These are phyloP conservation scores for Cyberlindnera subsufficiens DNA, from an alignment of 805 yeast genomes.

Conservation along the genomic window DNA sequence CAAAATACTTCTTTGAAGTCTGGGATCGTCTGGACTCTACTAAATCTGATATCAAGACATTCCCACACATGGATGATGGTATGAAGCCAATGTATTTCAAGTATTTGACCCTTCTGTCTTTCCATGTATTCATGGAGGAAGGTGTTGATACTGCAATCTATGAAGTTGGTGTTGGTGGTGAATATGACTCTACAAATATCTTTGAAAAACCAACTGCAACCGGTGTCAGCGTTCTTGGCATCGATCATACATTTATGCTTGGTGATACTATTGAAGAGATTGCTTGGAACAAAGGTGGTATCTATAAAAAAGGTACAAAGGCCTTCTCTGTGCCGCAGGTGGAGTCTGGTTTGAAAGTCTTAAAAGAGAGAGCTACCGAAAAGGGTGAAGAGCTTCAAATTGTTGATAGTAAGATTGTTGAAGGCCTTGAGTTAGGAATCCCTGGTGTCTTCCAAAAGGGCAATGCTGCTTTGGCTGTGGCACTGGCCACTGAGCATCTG, in stretches of 20 bases:
- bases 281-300: conserved; percentile 96
- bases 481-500: conserved; percentile 60
- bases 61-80: conserved; percentile 70
- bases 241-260: conserved; percentile 76
- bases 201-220: conserved; percentile 75
- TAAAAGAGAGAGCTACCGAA: conserved; percentile 66
- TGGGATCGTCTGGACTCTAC: conserved; percentile 75
- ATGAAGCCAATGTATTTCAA: conserved; percentile 91
- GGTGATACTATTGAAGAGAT: conserved; percentile 86
- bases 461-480: conserved; percentile 86
- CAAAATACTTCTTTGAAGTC: conserved; percentile 88
- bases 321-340: conserved; percentile 65
- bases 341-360: conserved; percentile 48
- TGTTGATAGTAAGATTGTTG: conserved; percentile 35
- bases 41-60: conserved; percentile 45
- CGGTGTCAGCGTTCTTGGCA: conserved; percentile 82
- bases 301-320: conserved; percentile 61
- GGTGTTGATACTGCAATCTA: conserved; percentile 91
- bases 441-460: conserved; percentile 78
- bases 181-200: conserved; percentile 92
- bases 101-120: conserved; percentile 81
- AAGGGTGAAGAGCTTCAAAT: conserved; percentile 44
- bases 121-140: conserved; percentile 84
- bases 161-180: conserved; percentile 99
- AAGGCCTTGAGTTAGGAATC: conserved; percentile 49